phyloP scores from a whole-genome alignment of 331 rosid species.

The Telfairia occidentalis region DNA sequence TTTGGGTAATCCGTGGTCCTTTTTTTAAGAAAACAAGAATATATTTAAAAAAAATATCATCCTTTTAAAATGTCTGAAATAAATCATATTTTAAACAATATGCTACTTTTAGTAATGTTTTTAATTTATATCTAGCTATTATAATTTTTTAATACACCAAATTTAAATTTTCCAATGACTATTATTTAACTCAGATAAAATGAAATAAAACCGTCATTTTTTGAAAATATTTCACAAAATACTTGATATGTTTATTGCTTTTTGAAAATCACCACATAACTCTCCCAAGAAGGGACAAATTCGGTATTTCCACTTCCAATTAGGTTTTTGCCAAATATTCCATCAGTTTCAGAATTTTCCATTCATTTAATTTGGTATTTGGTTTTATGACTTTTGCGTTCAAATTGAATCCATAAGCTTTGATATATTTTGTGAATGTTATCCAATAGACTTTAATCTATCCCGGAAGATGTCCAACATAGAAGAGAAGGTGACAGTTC shows the following conservation, averaged over 20 bases:
- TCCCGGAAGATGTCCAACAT: constrained; percentile 63
- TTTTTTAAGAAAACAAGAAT: too few species aligned
- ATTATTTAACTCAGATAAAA: too few species aligned
- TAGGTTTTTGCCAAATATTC: background rate
- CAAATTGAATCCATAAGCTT: background rate
- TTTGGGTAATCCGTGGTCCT: background rate
- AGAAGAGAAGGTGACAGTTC: constrained; percentile 33
- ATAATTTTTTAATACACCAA: too few species aligned
- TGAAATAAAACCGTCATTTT: too few species aligned
- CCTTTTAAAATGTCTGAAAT: too few species aligned
- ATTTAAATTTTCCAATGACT: too few species aligned
- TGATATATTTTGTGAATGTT: background rate
- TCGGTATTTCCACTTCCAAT: background rate
- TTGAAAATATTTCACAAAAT: too few species aligned
- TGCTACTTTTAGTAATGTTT: too few species aligned
- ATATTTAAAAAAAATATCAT: too few species aligned
- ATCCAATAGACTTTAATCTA: constrained; percentile 30
- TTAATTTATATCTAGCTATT: too few species aligned
- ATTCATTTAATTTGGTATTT: background rate
- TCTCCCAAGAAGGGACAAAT: background rate
- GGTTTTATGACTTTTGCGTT: background rate
- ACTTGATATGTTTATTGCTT: background rate
- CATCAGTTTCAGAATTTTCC: background rate
- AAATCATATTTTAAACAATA: too few species aligned
- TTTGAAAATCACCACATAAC: background rate